These are phyloP conservation scores for Saccharomycopsis crataegensis DNA, from an alignment of 1,139 yeast species.

Conservation along the genomic window DNA sequence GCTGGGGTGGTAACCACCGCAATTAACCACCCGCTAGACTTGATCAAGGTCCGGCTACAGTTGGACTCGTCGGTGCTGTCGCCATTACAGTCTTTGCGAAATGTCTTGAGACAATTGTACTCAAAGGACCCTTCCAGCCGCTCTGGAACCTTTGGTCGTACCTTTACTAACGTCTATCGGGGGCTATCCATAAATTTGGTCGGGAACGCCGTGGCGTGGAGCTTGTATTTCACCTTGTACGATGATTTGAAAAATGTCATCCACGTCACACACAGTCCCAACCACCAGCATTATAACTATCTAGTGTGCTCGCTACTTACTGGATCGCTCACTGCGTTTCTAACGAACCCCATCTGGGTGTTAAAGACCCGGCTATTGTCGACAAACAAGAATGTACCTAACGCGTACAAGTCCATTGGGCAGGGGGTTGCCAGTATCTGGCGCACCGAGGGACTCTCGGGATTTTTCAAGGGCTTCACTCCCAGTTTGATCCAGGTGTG, in stretches of 20 bases:
- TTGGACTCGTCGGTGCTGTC: slow-evolving; percentile 24
- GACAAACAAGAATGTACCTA: slow-evolving; percentile 37
- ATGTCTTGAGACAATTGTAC: slow-evolving; percentile 20
- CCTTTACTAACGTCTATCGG: slow-evolving; percentile 46
- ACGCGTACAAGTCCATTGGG: slow-evolving; percentile 48
- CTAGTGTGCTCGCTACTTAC: slow-evolving; percentile 53
- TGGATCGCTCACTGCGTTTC: slow-evolving; percentile 63
- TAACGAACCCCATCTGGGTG: slow-evolving; percentile 93
- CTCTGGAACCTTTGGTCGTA: slow-evolving; percentile 4
- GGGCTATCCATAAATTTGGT: slow-evolving; percentile 75
- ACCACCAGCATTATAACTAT: slow-evolving; percentile 30
- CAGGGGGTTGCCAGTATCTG: slow-evolving; percentile 51
- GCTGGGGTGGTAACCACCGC: slow-evolving; percentile 83
- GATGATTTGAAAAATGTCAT: slow-evolving; percentile 42
- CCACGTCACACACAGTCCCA: slow-evolving; percentile 7
- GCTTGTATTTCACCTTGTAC: slow-evolving; percentile 71
- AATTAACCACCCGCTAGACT: slow-evolving; percentile 82
- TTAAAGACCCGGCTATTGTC: slow-evolving; percentile 80
- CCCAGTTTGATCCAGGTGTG: slow-evolving; percentile 81
- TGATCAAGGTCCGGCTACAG: slow-evolving; percentile 76
- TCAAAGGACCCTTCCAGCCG: slow-evolving; percentile 17
- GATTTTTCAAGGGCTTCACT: slow-evolving; percentile 76
- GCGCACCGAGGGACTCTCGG: slow-evolving; percentile 54
- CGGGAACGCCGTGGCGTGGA: slow-evolving; percentile 89
- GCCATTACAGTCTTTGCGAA: slow-evolving; percentile 23